Base-by-base conservation (phyloP, 2,329 filamentous ascomycete genomes). In the Fusarium bulbicola region DNA sequence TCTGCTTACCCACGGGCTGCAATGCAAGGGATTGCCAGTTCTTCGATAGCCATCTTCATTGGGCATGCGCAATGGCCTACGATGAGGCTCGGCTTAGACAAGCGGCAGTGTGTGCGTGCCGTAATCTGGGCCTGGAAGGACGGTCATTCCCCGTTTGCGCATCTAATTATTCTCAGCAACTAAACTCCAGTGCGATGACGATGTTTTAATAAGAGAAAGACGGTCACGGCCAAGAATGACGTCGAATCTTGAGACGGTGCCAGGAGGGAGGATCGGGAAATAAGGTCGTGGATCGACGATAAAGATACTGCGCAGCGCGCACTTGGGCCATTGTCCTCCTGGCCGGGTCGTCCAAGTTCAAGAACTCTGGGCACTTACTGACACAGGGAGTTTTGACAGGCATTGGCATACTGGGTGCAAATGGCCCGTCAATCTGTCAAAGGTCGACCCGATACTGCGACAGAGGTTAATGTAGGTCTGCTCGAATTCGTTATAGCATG, bases 271-370 rank as follows among this genome's bases (percentile, higher is more conserved):
- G 72, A 78, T 78, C 77, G 76, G 73, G 56, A 66, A 56, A 68
- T 76, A 76, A 68, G 66, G 72, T 65, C 68, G 62, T 59, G 59
- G 77, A 79, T 79, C 77, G 77, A 77, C 60, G 66, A 78, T 76
- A 66, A 76, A 63, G 66, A 78, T 75, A 70, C 43, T 58, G 53
- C 72, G 66, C 50, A 56, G 53, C 52, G 53, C 52, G 49, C 50
- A 66, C 32, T 52, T 45, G 69, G 68, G 64, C 52, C 60, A 63
- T 62, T 62, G 53, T 52, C 50, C 50, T 60, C 43, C 42, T 43
- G 42, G 53, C 36, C 50, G 43, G 61, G 39, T 26, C n/a, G 50
- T 49, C 20, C 56, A 63, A 54, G 40, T 24, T 45, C 39, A 28
- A 46, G 40, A 52, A 60, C 34, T 28, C 61, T 59, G 39, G 24